Percentiles rank a stretch among this genome's conserved stretches.
These are phyloP conservation scores for Stemphylium vesicarium DNA, from an alignment of 2,329 filamentous ascomycete genomes.

Conservation along the genomic window DNA sequence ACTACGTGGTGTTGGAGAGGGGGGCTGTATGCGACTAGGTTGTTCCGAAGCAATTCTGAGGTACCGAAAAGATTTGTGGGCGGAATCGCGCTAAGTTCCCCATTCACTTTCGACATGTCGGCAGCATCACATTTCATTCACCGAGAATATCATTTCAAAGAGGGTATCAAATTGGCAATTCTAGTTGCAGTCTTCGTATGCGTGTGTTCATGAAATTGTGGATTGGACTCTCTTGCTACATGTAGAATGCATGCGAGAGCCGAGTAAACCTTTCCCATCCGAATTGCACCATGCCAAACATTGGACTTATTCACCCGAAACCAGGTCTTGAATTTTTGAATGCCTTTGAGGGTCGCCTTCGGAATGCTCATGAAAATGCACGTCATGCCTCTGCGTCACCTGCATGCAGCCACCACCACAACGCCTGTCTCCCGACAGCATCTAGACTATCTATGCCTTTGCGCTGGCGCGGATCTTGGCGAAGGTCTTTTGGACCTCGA, in stretches of 20 bases:
- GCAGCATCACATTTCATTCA: background rate
- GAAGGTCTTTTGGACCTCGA: conserved; percentile 95
- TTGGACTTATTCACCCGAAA: conserved; percentile 46
- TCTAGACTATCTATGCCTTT: conserved; percentile 46
- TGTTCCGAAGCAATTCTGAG: too few relatives aligned
- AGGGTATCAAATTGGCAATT: conserved; percentile 45
- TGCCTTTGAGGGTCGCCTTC: conserved; percentile 44
- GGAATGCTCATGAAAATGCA: conserved; percentile 49
- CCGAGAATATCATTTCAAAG: conserved; percentile 18
- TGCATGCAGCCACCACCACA: conserved; percentile 40
- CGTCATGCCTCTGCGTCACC: conserved; percentile 44
- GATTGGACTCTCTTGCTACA: conserved; percentile 50
- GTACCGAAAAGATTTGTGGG: conserved; percentile 29
- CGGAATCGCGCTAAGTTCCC: conserved; percentile 29
- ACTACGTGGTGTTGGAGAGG: conserved; percentile 13
- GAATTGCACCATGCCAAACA: conserved; percentile 50
- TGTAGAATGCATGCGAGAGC: conserved; percentile 48
- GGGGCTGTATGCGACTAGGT: conserved; percentile 17
- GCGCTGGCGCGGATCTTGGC: conserved; percentile 72
- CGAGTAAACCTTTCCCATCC: conserved; percentile 48
- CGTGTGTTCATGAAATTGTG: conserved; percentile 48
- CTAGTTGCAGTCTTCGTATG: conserved; percentile 36
- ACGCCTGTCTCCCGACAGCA: conserved; percentile 38
- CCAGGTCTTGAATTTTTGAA: conserved; percentile 50
- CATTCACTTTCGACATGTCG: background rate